Conservation (phyloP, 2,329 filamentous ascomycete genomes). For the Fusarium sp. region DNA sequence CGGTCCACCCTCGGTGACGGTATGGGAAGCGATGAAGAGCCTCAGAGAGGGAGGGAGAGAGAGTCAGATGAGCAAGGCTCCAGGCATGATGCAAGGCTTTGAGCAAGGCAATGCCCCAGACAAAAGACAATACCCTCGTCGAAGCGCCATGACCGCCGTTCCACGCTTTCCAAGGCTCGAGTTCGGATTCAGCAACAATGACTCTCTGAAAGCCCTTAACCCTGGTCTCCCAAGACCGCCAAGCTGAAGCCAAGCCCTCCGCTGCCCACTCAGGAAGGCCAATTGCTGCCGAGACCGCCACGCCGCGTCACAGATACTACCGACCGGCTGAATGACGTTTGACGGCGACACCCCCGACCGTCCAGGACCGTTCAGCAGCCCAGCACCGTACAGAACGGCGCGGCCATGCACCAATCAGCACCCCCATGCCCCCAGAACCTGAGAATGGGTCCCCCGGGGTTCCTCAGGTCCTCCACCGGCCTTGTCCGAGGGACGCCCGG, state of each 20-base stretch:
- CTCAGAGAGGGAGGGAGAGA: constrained; percentile 8
- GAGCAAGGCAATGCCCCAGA: constrained; percentile 6
- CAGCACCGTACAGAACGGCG: constrained; percentile 32
- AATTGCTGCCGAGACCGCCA: constrained; percentile 41
- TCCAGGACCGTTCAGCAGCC: constrained; percentile 19
- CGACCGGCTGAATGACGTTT: constrained; percentile 39
- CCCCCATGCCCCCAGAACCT: constrained; percentile 1
- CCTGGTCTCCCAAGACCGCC: constrained; percentile 38
- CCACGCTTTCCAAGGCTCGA: constrained; percentile 33
- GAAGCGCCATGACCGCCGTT: constrained; percentile 21
- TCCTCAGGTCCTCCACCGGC: constrained; percentile 18
- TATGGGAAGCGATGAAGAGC: constrained; percentile 22
- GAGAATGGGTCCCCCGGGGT: constrained; percentile 6
- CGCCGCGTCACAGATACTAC: constrained; percentile 41
- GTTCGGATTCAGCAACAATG: constrained; percentile 27
- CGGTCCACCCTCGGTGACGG: constrained; percentile 30
- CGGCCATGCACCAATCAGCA: constrained; percentile 20
- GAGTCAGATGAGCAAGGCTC: constrained; percentile 16
- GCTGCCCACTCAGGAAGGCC: constrained; percentile 28
- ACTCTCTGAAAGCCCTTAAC: constrained; percentile 16
- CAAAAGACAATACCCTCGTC: constrained; percentile 24
- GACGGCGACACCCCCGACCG: constrained; percentile 20
- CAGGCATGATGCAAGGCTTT: neutral
- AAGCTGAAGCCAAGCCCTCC: constrained; percentile 28
- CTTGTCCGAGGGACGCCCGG: constrained; percentile 24